phyloP scores from a whole-genome alignment of 257 asterid genomes.

The Capsicum baccatum region DNA sequence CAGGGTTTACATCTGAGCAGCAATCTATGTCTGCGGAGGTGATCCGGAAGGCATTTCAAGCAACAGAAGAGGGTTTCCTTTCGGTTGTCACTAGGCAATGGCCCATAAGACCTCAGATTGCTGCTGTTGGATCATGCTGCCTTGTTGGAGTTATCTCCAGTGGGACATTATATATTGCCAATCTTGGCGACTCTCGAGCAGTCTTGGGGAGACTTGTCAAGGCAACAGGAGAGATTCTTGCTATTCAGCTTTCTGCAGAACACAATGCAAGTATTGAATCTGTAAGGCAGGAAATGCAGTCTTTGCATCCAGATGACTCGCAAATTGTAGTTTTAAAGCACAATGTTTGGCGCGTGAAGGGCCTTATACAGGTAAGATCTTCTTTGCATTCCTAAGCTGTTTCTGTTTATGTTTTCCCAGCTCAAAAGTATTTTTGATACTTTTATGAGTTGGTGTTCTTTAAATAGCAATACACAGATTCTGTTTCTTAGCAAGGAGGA shows the following conservation, averaged over 20 bases:
- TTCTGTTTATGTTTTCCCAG: not conserved
- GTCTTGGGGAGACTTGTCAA: slow-evolving; percentile 67
- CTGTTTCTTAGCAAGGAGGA: not conserved
- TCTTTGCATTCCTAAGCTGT: not conserved
- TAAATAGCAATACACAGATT: not conserved
- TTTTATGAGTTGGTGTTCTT: not conserved
- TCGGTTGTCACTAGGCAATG: slow-evolving; percentile 59
- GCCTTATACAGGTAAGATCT: slow-evolving; percentile 59
- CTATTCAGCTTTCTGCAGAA: slow-evolving; percentile 67
- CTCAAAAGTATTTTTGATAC: not conserved
- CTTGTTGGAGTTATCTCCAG: slow-evolving; percentile 65
- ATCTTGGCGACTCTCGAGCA: slow-evolving; percentile 74
- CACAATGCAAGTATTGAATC: slow-evolving; percentile 69
- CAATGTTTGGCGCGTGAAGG: slow-evolving; percentile 81
- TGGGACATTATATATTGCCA: slow-evolving; percentile 64
- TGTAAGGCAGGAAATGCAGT: slow-evolving; percentile 64
- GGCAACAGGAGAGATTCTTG: slow-evolving; percentile 68
- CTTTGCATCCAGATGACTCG: slow-evolving; percentile 66
- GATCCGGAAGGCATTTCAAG: slow-evolving; percentile 64
- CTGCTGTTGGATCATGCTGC: slow-evolving; percentile 78
- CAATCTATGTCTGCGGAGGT: slow-evolving; percentile 62
- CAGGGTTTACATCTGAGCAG: slow-evolving; percentile 65
- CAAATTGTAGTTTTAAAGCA: slow-evolving; percentile 71
- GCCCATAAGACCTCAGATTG: slow-evolving; percentile 63
- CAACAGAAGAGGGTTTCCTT: slow-evolving; percentile 71